phyloP scores from a whole-genome alignment of 2,329 filamentous ascomycete genomes.

The Atkinsonella hypoxylon region DNA sequence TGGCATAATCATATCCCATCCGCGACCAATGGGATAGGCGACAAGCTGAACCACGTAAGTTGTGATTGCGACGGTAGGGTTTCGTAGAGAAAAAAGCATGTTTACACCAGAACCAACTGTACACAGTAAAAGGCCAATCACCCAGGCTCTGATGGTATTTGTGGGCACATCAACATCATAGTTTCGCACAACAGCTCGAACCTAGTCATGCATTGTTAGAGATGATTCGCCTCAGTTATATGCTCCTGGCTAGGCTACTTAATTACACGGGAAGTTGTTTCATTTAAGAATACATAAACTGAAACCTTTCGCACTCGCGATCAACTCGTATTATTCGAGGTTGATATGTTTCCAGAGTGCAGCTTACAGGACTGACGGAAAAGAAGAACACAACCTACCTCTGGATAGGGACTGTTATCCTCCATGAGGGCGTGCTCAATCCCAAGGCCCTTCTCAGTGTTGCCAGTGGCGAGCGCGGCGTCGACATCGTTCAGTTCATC shows the following conservation, averaged over 20 bases:
- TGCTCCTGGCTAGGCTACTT: neutral
- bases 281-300: neutral
- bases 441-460: slow-evolving; percentile 42
- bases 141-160: slow-evolving; percentile 54
- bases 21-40: slow-evolving; percentile 45
- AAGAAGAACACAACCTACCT: slow-evolving; percentile 29
- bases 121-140: slow-evolving; percentile 47
- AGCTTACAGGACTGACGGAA: neutral
- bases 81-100: slow-evolving; percentile 47
- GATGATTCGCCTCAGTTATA: neutral
- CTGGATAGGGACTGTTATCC: slow-evolving; percentile 56
- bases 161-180: slow-evolving; percentile 52
- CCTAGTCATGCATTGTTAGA: slow-evolving; percentile 24
- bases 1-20: slow-evolving; percentile 44
- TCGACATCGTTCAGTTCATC: slow-evolving; percentile 50
- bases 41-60: slow-evolving; percentile 52
- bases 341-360: neutral
- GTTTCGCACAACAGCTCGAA: slow-evolving; percentile 53
- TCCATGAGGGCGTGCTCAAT: slow-evolving; percentile 47
- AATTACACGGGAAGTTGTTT: neutral
- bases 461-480: slow-evolving; percentile 39
- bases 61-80: slow-evolving; percentile 46
- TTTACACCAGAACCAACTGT: slow-evolving; percentile 51
- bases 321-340: neutral
- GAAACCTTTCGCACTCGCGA: neutral